Evolutionary conservation across 164 flowering plant species (phyloP), one percentile per base, ranked within the genome.

Genomic region (Umbilicus rupestris): DNA sequence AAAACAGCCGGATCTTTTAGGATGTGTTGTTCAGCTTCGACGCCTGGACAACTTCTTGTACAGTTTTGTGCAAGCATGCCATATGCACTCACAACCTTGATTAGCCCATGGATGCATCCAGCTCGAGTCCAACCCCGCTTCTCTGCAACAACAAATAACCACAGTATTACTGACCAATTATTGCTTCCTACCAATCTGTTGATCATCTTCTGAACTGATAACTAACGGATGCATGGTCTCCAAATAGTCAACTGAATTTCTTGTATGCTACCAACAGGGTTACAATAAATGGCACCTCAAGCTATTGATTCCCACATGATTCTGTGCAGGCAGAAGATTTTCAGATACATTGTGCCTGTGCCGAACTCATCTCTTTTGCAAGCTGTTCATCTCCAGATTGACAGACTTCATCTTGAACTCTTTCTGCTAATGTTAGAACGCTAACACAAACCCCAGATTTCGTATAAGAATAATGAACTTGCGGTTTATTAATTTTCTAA

Each of bases 311-410:
- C 85, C 94, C 14, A 74, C 20, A 67, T 84, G 73, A 62, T 77
- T 79, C 67, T 75, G 94, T 24, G 78, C 22, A 30, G 86, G 83
- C 7, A 52, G 10, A 9, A 78, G 68, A 67, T 74, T 83, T 31
- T 77, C 82, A 66, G 81, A 62, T 75, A 71, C 15, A 68, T 76
- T 82, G 60, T 73, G 87, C 26, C 71, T 75, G 46, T 89, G 84
- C 83, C 37, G 81, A 71, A 76, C 86, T 79, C 63, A 85, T 68
- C 66, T 87, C 87, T 63, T 82, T 87, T 30, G 93, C 94, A 73
- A 89, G 84, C 78, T 82, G 96, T 75, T 87, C 99, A 75, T 85
- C 93, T 67, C 71, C 78, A n/a, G 78, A 74, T 64, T 76, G 66
- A 64, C 65, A 78, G 35, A 66, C 72, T 59, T 73, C 82, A 31